Evolutionary conservation across 23 red algal species (phyloP), one percentile per base, ranked within the genome.

Genomic region (Cyanidiococcus yangmingshanensis): DNA sequence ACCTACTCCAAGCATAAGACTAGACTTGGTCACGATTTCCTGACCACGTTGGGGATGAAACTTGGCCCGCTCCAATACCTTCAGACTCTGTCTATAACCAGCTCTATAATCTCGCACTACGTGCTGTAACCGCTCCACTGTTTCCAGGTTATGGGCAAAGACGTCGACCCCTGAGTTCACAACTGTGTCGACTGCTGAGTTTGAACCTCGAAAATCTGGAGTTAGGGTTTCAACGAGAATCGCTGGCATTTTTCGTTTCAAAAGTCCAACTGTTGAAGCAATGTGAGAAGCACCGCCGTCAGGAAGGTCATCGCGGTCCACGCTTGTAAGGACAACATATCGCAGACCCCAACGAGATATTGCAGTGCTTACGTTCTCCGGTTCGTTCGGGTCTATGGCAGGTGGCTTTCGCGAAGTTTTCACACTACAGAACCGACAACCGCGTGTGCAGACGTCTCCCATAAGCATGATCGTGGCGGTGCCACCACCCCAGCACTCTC

Each of bases 401-500:
- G 87, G 87, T 54, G 92, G 92, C 7, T 76, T 80, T 30, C 79
- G 71, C 15, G 84, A 68, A 31, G 92, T 96, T 71, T 96, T 96
- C 41, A 96, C 90, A 39, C 79, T 84, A 74, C 92, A 96, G 51
- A 96, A 96, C 25, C 92, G 84, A 77, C 92, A 96, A 32, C 80
- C 92, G 21, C 92, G 83, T 0, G 92, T 96, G 58, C 92, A 96
- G 17, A 87, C 88, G 82, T 96, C 92, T 31, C 92, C 92, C 92
- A 96, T 96, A 17, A 96, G 83, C 92, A 96, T 96, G 35, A 96
- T 96, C 2, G 92, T 96, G 18, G 92, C 92, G 0, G 92, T 96
- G 27, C 92, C 92, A 32, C 92, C 92, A 37, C 92, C 92, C 92
- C 92, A 96, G 30, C 92, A 96, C 75, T 96, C 92, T 38, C 87